Evolutionary conservation across 2,329 filamentous ascomycete species (phyloP).

Genomic region (Fusarium annulatum): DNA sequence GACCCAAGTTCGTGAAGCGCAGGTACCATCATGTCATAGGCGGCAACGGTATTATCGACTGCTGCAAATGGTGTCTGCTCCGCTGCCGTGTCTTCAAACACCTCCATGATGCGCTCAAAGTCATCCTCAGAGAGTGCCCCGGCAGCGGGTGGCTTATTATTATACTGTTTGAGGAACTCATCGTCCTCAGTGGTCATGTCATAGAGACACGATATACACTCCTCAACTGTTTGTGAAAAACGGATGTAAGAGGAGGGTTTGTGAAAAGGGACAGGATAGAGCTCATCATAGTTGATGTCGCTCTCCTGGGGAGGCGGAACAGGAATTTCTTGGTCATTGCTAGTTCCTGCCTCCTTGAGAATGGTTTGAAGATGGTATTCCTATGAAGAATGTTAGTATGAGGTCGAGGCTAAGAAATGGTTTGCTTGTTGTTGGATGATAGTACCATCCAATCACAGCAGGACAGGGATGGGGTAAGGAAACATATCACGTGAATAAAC

Average conservation of each 20-base stretch:
- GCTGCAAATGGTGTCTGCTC: constrained; percentile 88
- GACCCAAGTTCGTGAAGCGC: constrained; percentile 66
- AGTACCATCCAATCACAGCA: constrained; percentile 22
- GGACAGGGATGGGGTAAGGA: background rate
- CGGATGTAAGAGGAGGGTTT: constrained; percentile 95
- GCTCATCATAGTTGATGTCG: constrained; percentile 83
- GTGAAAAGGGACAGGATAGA: constrained; percentile 83
- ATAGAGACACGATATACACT: constrained; percentile 90
- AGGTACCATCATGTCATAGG: constrained; percentile 80
- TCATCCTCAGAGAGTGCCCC: constrained; percentile 84
- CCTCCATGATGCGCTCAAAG: constrained; percentile 94
- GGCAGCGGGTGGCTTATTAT: constrained; percentile 74
- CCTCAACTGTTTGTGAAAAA: constrained; percentile 97
- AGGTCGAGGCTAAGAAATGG: background rate
- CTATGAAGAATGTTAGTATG: constrained; percentile 60
- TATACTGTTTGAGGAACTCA: constrained; percentile 84
- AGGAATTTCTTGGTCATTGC: constrained; percentile 71
- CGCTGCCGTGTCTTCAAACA: constrained; percentile 89
- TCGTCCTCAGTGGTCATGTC: constrained; percentile 95
- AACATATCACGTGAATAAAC: constrained; percentile 57
- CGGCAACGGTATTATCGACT: constrained; percentile 87
- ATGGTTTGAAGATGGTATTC: constrained; percentile 96
- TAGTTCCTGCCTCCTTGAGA: constrained; percentile 65
- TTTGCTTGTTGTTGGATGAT: constrained; percentile 15
- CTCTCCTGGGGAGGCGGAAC: constrained; percentile 73